Evolutionary conservation across 2,329 filamentous ascomycete genomes (phyloP).

Genomic region (Cladosporium sp.): DNA sequence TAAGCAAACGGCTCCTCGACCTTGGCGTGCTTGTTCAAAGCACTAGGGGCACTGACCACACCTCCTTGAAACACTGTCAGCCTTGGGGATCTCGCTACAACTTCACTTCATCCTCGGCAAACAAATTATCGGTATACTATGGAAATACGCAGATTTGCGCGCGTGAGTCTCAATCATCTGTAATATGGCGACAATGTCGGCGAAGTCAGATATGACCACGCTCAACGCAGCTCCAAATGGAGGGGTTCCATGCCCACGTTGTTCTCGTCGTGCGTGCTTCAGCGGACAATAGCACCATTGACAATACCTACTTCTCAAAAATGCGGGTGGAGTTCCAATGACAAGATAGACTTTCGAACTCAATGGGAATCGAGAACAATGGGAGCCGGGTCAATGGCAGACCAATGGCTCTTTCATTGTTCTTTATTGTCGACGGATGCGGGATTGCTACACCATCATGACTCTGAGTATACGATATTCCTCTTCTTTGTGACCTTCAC

Average conservation of each 20-base stretch:
- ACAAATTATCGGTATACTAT: not conserved
- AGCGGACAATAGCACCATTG: no score
- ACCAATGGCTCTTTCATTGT: not conserved
- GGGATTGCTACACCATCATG: slow-evolving; percentile 4
- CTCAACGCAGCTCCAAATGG: no score
- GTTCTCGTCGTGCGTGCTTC: no score
- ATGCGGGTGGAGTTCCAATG: no score
- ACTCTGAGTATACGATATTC: not conserved
- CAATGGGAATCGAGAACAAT: not conserved
- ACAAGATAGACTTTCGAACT: no score
- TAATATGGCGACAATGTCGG: no score
- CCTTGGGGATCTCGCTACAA: not conserved
- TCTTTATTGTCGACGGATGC: slow-evolving; percentile 12
- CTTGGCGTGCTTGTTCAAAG: slow-evolving; percentile 3
- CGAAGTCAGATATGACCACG: no score
- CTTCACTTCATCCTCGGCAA: not conserved
- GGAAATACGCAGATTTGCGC: not conserved
- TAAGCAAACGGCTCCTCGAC: not conserved
- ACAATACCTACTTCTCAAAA: no score
- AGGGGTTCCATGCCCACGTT: no score
- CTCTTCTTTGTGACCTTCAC: no score
- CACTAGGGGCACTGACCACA: not conserved
- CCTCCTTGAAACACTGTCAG: not conserved
- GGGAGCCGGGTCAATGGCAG: not conserved
- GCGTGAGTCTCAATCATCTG: no score